Evolutionary conservation across 108 stramenopile genomes (phyloP), one percentile per base, ranked within the genome.

Genomic region (Schizochytrium sp.): DNA sequence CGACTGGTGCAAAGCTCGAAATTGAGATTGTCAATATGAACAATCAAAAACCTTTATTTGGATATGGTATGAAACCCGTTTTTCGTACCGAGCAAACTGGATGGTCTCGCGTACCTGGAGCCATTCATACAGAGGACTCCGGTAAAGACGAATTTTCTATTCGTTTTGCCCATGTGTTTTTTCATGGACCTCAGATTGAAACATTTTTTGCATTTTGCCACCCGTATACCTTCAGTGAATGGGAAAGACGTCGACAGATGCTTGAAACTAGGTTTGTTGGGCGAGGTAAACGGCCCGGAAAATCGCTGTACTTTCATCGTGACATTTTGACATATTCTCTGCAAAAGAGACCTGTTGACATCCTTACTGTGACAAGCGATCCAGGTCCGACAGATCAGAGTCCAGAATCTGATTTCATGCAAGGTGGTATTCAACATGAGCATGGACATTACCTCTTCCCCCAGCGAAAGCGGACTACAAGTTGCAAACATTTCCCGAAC

Each of bases 291-390:
- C 49, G 46, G 53, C 88, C 88, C 88, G 90, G 45, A 83, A 89
- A 19, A 72, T 90, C 15, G 12, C 88, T 93, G 50, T 95, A 93
- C 87, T 93, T 89, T 69, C 94, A 94, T 87, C 57, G 94, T n/a
- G 94, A 95, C 47, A 45, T 93, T 28, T 92, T 95, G 28, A 72
- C 89, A 15, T 64, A 46, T 28, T 91, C 90, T 2, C 72, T 90
- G 40, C 92, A 94, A 49, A 91, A 93, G 17, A 91, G 94, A 38
- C 55, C 94, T 28, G 89, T 95, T 4, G 94, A 95, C 44, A 73
- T 95, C 53, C 40, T 95, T 3, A 93, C 92, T 2, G 87, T 93
- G n/a, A 61, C 90, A 19, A 57, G 53, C 53, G 47, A 10, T 5
- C 5, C 76, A 7, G 47, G 10, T 7, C 2, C 12, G 15, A 47